Evolutionary conservation across 202 grass and related monocot species (phyloP), one percentile per base, ranked within the genome.

Genomic region (Bolboschoenoplectus hybrid): DNA sequence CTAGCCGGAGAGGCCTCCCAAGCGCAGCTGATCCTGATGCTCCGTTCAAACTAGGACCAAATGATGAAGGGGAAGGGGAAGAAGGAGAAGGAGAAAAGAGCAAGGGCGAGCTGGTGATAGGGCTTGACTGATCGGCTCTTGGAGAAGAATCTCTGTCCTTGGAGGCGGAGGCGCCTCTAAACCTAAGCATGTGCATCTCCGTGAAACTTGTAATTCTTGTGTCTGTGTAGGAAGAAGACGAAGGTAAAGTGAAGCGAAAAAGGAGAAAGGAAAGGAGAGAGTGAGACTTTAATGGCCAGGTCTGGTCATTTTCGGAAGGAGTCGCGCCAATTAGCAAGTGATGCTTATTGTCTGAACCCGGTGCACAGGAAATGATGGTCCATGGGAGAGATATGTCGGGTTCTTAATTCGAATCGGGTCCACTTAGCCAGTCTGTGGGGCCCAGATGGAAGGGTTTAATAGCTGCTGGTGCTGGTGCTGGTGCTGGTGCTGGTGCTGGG

Each of bases 131-230:
- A 10, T 60, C 75, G 35, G 17, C 3, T 44, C 36, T 19, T 39
- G 75, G 75, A 80, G 72, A 46, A 5, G 82, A 86, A 81, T 81
- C 51, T 60, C 83, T 85, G 14, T 88, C 88, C 79, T 86, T 90
- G 36, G 91, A 91, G 32, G 89, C 87, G 34, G 88, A 92, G 80
- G 87, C 80, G 45, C 87, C 88, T 36, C 90, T 83, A 71, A 92
- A 86, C 60, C 93, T 81, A 38, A 95, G 88, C 89, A 89, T 95
- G 63, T 95, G 91, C 93, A 95, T 95, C 86, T 86, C 85, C 79
- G 84, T 13, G 77, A 40, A 36, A 80, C 26, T 26, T 26, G 26
- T 26, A 26, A 26, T 26, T 26, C 26, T 26, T 26, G 26, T 26
- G 26, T 26, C 26, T 26, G 26, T 26, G 60, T 41, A 20, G 7